A percentile compares a stretch with the other conserved stretches of the same genome.
Evolutionary conservation across 208 protist species (phyloP).

Genomic region (Herpetomonas samuelpessoai): DNA sequence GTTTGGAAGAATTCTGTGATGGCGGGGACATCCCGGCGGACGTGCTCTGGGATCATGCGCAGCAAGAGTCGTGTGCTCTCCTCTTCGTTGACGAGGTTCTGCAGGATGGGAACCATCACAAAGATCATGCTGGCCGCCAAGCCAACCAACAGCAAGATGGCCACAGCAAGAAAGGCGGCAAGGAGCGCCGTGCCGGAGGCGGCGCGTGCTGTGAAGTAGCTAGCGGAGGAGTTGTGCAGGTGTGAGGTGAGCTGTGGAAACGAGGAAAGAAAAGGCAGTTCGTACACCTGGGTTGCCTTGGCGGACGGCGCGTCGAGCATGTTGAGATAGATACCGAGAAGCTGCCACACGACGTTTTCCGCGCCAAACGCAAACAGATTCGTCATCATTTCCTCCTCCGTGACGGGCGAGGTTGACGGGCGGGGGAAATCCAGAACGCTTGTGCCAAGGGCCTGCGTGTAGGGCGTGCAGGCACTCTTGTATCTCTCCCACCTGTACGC

Average conservation of each 20-base stretch:
- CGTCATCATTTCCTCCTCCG: neutral
- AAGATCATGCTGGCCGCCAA: constrained; percentile 4
- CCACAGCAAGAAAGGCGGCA: neutral
- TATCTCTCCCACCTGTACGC: constrained; percentile 10
- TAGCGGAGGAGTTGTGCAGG: neutral
- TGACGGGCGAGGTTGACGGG: neutral
- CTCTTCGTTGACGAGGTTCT: constrained; percentile 13
- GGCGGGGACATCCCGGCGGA: constrained; percentile 17
- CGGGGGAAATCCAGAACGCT: constrained; percentile 10
- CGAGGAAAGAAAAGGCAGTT: neutral
- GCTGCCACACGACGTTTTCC: constrained; percentile 21
- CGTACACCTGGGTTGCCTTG: neutral
- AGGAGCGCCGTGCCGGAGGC: neutral
- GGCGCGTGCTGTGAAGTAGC: neutral
- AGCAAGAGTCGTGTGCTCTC: constrained; percentile 26
- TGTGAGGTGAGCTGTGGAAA: neutral
- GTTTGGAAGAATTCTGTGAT: constrained; percentile 25
- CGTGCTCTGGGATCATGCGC: constrained; percentile 21
- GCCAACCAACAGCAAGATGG: neutral
- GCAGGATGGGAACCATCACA: constrained; percentile 10
- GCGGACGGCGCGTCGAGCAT: constrained; percentile 3
- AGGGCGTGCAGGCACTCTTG: neutral
- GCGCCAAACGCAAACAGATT: constrained; percentile 3
- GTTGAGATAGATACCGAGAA: neutral
- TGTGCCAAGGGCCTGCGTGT: neutral